Percentiles rank a stretch among this genome's conserved stretches.
Evolutionary conservation across 768 basidiomycete species (phyloP).

Genomic region (Pleurotus cornucopiae): DNA sequence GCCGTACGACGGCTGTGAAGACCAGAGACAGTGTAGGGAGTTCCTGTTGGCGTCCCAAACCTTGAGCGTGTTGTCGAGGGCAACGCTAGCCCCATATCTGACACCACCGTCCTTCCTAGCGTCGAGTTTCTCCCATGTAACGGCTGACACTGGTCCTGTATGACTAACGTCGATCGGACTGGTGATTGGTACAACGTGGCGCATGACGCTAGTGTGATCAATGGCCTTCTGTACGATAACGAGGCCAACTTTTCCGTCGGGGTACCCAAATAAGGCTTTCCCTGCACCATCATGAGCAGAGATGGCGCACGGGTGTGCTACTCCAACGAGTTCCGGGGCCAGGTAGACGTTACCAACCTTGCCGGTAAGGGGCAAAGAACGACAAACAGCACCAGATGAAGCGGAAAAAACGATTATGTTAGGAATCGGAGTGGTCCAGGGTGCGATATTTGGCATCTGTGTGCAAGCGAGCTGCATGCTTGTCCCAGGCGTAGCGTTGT

Average conservation of each 20-base stretch:
- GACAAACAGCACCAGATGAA: slow-evolving; percentile 67
- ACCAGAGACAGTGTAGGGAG: slow-evolving; percentile 54
- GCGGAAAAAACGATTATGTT: slow-evolving; percentile 43
- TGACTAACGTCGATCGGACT: slow-evolving; percentile 56
- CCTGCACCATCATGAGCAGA: slow-evolving; percentile 62
- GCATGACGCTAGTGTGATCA: slow-evolving; percentile 36
- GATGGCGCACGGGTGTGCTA: slow-evolving; percentile 56
- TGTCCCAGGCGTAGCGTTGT: slow-evolving; percentile 43
- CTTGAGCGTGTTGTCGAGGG: slow-evolving; percentile 64
- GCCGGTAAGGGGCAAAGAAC: slow-evolving; percentile 70
- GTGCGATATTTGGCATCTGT: slow-evolving; percentile 35
- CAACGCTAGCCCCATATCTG: slow-evolving; percentile 44
- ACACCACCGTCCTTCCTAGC: slow-evolving; percentile 11
- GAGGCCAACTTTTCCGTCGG: slow-evolving; percentile 62
- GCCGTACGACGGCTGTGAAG: slow-evolving; percentile 30
- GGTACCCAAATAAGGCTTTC: slow-evolving; percentile 70
- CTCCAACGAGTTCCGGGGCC: slow-evolving; percentile 68
- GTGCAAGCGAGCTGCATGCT: slow-evolving; percentile 41
- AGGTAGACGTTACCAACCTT: slow-evolving; percentile 62
- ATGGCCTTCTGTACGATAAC: slow-evolving; percentile 55
- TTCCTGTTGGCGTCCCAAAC: slow-evolving; percentile 59
- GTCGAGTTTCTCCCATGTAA: slow-evolving; percentile 42
- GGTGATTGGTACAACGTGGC: slow-evolving; percentile 27
- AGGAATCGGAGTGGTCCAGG: slow-evolving; percentile 4
- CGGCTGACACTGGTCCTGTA: slow-evolving; percentile 51